phyloP scores from a whole-genome alignment of 148 eudicot species.

The Rhododendron simsii region DNA sequence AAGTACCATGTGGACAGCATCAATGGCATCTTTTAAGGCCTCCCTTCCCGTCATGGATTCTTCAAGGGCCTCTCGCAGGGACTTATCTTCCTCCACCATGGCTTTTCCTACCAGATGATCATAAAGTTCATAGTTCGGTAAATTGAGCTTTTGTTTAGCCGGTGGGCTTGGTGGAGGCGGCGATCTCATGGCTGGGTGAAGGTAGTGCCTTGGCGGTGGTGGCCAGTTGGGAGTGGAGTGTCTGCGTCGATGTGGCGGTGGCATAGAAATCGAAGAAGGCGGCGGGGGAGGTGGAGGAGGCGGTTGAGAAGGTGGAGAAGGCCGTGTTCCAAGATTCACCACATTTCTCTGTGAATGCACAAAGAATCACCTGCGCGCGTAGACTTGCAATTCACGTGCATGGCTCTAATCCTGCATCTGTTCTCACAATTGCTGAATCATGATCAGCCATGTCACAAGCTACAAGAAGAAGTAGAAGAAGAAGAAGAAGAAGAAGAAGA shows the following conservation, averaged over 20 bases:
- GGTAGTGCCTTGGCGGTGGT: conserved; percentile 5
- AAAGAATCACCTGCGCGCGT: not conserved
- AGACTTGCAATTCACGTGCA: no score
- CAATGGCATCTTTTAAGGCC: conserved; percentile 63
- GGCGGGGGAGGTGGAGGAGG: conserved; percentile 14
- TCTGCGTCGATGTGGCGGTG: conserved; percentile 9
- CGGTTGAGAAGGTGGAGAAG: conserved; percentile 10
- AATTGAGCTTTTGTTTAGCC: not conserved
- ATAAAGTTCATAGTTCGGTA: conserved; percentile 41
- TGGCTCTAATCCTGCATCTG: no score
- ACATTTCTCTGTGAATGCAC: conserved; percentile 26
- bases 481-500: no score
- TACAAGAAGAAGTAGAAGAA: no score
- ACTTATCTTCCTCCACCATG: conserved; percentile 57
- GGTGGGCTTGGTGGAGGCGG: conserved; percentile 6
- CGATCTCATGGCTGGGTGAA: not conserved
- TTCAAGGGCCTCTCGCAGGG: conserved; percentile 58
- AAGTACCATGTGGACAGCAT: conserved; percentile 30
- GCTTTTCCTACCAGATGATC: conserved; percentile 53
- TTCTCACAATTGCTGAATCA: no score
- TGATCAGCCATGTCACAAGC: no score
- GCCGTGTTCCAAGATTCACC: conserved; percentile 1
- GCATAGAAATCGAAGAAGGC: conserved; percentile 5
- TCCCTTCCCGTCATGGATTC: conserved; percentile 63
- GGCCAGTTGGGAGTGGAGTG: conserved; percentile 4